These are phyloP conservation scores for Eucalyptus sp. DNA, from an alignment of 345 rosid species.

Conservation along the genomic window DNA sequence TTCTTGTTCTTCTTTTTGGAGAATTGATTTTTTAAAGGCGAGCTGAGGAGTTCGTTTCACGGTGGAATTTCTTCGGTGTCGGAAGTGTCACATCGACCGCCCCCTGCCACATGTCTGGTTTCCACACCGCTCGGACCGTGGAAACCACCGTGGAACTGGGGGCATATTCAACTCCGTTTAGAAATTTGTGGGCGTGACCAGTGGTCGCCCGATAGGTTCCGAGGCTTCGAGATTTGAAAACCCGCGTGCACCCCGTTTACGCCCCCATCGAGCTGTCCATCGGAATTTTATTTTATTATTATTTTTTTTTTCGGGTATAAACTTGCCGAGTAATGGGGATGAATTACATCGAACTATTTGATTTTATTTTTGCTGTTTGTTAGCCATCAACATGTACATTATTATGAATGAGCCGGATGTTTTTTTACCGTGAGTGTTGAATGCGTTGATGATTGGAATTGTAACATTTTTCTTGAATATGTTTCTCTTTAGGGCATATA, in stretches of 20 bases:
- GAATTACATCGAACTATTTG: neutral
- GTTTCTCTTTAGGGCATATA: no score
- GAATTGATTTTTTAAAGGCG: no score
- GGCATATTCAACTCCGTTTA: no score
- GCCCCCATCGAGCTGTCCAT: neutral
- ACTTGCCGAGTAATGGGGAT: neutral
- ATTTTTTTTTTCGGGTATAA: no score
- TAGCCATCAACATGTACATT: neutral
- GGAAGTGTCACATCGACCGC: neutral
- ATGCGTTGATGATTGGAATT: neutral
- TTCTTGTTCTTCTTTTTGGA: neutral
- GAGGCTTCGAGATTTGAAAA: neutral
- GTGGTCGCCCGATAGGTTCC: rapidly evolving
- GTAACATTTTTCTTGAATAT: rapidly evolving
- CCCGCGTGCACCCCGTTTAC: neutral
- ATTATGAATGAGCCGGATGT: neutral
- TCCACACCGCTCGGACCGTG: no score
- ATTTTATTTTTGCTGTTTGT: neutral
- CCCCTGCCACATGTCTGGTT: no score
- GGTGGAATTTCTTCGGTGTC: no score
- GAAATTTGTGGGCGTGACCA: neutral
- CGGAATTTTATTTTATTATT: no score
- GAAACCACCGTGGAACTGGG: no score
- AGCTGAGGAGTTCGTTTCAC: no score
- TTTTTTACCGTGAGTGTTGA: rapidly evolving